phyloP scores from a whole-genome alignment of 2,329 filamentous ascomycete genomes.

The Pseudogymnoascus sp. region DNA sequence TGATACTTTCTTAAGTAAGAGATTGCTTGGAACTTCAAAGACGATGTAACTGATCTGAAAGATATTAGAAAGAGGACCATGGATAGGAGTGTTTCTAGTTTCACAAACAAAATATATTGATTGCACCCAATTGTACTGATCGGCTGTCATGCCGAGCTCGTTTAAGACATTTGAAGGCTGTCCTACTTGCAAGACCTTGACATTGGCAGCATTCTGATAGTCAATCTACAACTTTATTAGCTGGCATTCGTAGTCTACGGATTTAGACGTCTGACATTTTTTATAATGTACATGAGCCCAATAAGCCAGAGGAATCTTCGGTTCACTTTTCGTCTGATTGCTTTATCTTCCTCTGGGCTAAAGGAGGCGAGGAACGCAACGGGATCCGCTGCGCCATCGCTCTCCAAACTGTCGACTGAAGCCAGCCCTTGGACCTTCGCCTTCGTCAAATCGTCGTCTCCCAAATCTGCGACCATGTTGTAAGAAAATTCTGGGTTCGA shows the following conservation, averaged over 20 bases:
- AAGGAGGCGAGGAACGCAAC: slow-evolving; percentile 33
- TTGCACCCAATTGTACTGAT: slow-evolving; percentile 36
- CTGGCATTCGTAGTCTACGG: not conserved
- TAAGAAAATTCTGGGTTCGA: not conserved
- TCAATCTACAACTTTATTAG: slow-evolving; percentile 27
- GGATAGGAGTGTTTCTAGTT: not conserved
- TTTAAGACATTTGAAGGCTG: slow-evolving; percentile 31
- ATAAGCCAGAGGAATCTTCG: slow-evolving; percentile 32
- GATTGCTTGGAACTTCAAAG: slow-evolving; percentile 35
- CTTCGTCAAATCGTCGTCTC: slow-evolving; percentile 13
- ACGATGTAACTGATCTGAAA: slow-evolving; percentile 33
- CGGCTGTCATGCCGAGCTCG: slow-evolving; percentile 33
- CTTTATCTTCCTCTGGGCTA: slow-evolving; percentile 32
- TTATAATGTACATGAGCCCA: slow-evolving; percentile 36
- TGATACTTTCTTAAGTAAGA: slow-evolving; percentile 32
- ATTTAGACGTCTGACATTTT: slow-evolving; percentile 27
- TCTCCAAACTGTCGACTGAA: slow-evolving; percentile 14
- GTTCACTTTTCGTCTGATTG: slow-evolving; percentile 36
- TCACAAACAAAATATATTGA: slow-evolving; percentile 33
- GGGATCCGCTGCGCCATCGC: slow-evolving; percentile 15
- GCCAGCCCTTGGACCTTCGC: not conserved
- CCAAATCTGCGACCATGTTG: not conserved
- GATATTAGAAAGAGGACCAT: not conserved
- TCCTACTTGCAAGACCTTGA: slow-evolving; percentile 38
- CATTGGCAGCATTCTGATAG: slow-evolving; percentile 33